Percentiles rank a stretch among this genome's conserved stretches.
These are phyloP conservation scores for Arxiozyma slooffiae DNA, from an alignment of 1,139 yeast species.

Conservation along the genomic window DNA sequence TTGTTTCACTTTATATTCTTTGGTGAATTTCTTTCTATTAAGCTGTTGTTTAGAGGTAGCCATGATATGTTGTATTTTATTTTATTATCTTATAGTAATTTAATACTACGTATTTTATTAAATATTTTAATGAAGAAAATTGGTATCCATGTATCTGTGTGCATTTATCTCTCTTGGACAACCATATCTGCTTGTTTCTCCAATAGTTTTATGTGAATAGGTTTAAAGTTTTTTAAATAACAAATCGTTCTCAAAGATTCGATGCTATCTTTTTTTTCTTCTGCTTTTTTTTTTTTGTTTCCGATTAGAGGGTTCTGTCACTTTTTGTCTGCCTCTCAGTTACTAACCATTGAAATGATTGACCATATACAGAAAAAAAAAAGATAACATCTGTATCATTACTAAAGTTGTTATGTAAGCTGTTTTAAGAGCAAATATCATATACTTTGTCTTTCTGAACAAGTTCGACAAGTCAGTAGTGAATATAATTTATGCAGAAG, in stretches of 20 bases:
- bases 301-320: not conserved
- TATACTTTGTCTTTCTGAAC: not conserved
- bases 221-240: too few relatives aligned
- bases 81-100: not conserved
- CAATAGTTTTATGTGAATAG: not conserved
- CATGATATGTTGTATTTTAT: conserved; percentile 8
- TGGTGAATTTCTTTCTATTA: conserved; percentile 26
- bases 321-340: not conserved
- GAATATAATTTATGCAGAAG: not conserved
- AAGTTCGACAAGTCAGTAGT: not conserved
- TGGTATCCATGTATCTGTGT: not conserved
- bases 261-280: not conserved
- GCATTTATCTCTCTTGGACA: too few relatives aligned
- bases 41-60: conserved; percentile 17
- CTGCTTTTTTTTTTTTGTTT: too few relatives aligned
- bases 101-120: not conserved
- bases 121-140: not conserved
- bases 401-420: too few relatives aligned
- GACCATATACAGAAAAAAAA: too few relatives aligned
- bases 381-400: too few relatives aligned
- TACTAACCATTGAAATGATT: too few relatives aligned
- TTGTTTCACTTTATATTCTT: conserved; percentile 36
- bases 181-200: not conserved
- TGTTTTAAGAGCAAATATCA: not conserved
- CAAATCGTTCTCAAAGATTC: not conserved